Evolutionary conservation across 2,329 filamentous ascomycete genomes (phyloP).

Genomic region (Hirsutella rhossiliensis): DNA sequence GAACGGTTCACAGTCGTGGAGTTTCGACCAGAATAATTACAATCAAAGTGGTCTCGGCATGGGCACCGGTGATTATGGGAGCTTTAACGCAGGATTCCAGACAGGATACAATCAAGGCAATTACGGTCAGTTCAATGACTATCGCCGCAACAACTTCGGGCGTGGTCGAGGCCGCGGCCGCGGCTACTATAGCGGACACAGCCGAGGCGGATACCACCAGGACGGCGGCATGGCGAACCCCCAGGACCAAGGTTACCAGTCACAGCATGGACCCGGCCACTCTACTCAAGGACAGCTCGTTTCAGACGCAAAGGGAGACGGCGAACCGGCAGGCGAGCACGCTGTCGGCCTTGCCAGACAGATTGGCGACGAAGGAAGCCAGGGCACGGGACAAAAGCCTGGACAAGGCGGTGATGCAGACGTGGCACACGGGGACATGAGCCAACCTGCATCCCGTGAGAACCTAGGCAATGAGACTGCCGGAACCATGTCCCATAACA

Average conservation of each 20-base stretch:
- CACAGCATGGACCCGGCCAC: conserved; percentile 13
- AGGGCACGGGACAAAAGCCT: conserved; percentile 5
- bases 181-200: conserved; percentile 43
- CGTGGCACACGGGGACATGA: conserved; percentile 10
- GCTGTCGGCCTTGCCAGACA: conserved; percentile 20
- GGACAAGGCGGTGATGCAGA: conserved; percentile 6
- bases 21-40: conserved; percentile 81
- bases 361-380: conserved; percentile 4
- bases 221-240: conserved; percentile 20
- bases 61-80: conserved; percentile 69
- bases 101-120: conserved; percentile 76
- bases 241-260: conserved; percentile 19
- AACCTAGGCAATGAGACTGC: conserved; percentile 15
- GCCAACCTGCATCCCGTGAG: conserved; percentile 15
- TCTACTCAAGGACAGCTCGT: conserved; percentile 10
- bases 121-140: conserved; percentile 76
- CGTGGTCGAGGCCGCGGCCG: conserved; percentile 54
- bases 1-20: conserved; percentile 73
- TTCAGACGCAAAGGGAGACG: conserved; percentile 11
- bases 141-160: conserved; percentile 56
- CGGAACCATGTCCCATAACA: conserved; percentile 7
- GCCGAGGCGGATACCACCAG: conserved; percentile 43
- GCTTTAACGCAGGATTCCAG: conserved; percentile 65
- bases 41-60: conserved; percentile 76
- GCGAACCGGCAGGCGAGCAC: conserved; percentile 24